Percentiles rank a stretch among this genome's conserved stretches.
phyloP scores from a whole-genome alignment of 805 yeast genomes.

The Candida berthetii region DNA sequence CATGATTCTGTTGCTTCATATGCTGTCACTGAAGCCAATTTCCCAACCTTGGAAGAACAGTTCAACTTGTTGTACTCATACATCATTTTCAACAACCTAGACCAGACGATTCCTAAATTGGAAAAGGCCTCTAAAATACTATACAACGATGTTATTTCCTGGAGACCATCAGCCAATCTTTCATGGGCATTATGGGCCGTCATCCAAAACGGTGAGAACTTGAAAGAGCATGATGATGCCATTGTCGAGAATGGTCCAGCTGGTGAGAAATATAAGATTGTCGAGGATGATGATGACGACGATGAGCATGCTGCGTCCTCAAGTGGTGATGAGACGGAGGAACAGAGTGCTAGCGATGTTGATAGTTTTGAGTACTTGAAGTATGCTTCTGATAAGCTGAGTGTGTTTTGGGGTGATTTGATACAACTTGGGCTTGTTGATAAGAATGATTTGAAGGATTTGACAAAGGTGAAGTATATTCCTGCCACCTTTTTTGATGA shows the following conservation, averaged over 20 bases:
- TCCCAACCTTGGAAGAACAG: conserved; percentile 66
- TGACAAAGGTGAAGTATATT: conserved; percentile 30
- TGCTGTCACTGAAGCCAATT: conserved; percentile 46
- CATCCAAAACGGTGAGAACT: conserved; percentile 55
- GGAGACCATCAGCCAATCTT: conserved; percentile 78
- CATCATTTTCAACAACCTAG: conserved; percentile 45
- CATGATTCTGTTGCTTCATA: conserved; percentile 39
- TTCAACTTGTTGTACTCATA: conserved; percentile 72
- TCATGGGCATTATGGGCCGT: conserved; percentile 94
- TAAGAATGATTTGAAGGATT: conserved; percentile 22
- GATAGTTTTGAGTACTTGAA: conserved; percentile 75
- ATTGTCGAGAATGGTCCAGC: conserved; percentile 46
- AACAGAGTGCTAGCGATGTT: conserved; percentile 23
- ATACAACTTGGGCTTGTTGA: conserved; percentile 49
- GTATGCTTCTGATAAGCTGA: conserved; percentile 72
- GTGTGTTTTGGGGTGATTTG: conserved; percentile 70
- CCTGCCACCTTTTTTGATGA: conserved; percentile 13
- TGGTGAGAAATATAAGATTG: conserved; percentile 40
- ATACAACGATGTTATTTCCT: conserved; percentile 58
- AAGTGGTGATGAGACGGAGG: conserved; percentile 2
- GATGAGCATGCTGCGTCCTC: conserved; percentile 22
- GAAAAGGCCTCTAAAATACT: conserved; percentile 43
- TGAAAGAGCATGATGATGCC: conserved; percentile 15
- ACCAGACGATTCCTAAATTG: conserved; percentile 23
- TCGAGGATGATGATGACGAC: conserved; percentile 16